Base-by-base conservation (phyloP, 257 asterid genomes). In the Anisodus tanguticus region DNA sequence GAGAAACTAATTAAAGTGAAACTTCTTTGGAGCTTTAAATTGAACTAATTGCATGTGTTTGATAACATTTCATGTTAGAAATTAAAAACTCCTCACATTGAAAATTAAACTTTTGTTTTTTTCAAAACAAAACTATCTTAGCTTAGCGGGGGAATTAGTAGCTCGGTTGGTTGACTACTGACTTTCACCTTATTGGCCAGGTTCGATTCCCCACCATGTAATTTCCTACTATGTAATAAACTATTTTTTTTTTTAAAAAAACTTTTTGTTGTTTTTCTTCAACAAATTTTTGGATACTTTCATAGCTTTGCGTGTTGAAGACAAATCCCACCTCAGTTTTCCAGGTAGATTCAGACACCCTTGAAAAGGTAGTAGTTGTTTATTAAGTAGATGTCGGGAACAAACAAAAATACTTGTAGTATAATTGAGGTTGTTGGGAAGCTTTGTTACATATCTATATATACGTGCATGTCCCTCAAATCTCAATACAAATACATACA, bases 301-400 rank as follows among this genome's bases (percentile, higher is more conserved):
- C 71, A 71, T 59, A 69, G 51, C 51, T 82, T 55, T 43, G n/a
- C 55, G 66, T 63, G 87, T 9, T 71, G 84, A 83, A 84, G 90
- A 88, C 91, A 90, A 89, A 81, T 71, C 85, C 86, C 87, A 87
- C 88, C 91, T 85, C 88, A 79, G 80, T 87, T 89, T 67, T 90
- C 91, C 95, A 88, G 95, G 91, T 93, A 90, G 90, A 89, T 88
- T 89, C 89, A 87, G 88, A 86, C 89, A 89, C 84, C 78, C 89
- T 68, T 82, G 79, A 87, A 85, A 69, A 78, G 66, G 81, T 74
- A 69, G 59, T 63, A 60, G 81, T 57, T 84, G 39, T 57, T 82
- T 19, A 69, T 26, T 79, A 37, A 66, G 82, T 81, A 80, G 64
- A 15, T 83, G 59, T 67, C 41, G 64, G 70, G 69, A 83, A 53